Percentiles rank a stretch among this genome's conserved stretches.
Evolutionary conservation across 164 flowering plant species (phyloP).

Genomic region (Umbilicus rupestris): DNA sequence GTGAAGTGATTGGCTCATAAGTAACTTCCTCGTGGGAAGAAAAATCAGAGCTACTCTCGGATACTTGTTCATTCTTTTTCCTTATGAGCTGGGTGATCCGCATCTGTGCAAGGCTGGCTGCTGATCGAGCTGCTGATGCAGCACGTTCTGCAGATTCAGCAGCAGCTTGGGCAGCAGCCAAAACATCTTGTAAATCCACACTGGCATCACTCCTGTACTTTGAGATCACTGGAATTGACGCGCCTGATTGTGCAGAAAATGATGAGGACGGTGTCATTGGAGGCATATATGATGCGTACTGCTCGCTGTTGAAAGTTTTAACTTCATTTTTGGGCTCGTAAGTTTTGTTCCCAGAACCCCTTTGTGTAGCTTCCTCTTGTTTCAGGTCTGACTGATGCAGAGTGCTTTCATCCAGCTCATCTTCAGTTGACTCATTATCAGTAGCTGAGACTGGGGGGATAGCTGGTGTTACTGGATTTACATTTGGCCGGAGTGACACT

Average conservation of each 20-base stretch:
- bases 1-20: slow-evolving; percentile 13
- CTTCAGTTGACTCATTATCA: slow-evolving; percentile 20
- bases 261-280: slow-evolving; percentile 40
- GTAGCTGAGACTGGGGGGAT: slow-evolving; percentile 18
- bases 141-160: slow-evolving; percentile 91
- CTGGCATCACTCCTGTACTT: slow-evolving; percentile 21
- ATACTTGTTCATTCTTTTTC: slow-evolving; percentile 27
- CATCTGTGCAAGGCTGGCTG: slow-evolving; percentile 78
- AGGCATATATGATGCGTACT: slow-evolving; percentile 13
- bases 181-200: slow-evolving; percentile 74
- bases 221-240: slow-evolving; percentile 25
- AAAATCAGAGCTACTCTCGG: slow-evolving; percentile 21
- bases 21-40: slow-evolving; percentile 18
- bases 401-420: slow-evolving; percentile 18
- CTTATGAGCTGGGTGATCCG: slow-evolving; percentile 60
- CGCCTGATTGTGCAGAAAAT: slow-evolving; percentile 18
- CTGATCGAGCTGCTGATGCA: slow-evolving; percentile 87
- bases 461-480: slow-evolving; percentile 22
- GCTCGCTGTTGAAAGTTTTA: background rate
- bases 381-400: slow-evolving; percentile 14
- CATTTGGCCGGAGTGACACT: slow-evolving; percentile 27
- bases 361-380: slow-evolving; percentile 17
- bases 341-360: background rate
- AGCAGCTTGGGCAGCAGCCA: slow-evolving; percentile 87
- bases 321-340: background rate